Conservation (phyloP, 257 asterid species). For the Linaria vulgaris region DNA sequence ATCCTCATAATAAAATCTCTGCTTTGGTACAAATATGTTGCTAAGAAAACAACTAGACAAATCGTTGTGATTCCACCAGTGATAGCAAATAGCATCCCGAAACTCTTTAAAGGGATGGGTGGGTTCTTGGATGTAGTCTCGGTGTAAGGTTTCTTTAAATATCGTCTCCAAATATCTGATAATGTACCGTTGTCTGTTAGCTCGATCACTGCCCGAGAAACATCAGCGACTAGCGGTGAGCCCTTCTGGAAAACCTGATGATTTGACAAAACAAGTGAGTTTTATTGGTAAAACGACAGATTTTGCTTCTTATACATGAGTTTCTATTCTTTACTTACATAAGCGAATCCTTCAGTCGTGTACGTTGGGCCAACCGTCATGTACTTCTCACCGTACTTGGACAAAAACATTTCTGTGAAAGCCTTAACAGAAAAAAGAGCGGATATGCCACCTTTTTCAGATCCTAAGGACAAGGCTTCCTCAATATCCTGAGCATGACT, state of each 20-base stretch:
- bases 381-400: conserved; percentile 35
- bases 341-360: conserved; percentile 37
- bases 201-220: conserved; percentile 36
- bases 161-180: conserved; percentile 10
- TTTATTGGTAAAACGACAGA: background rate
- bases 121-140: background rate
- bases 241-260: conserved; percentile 38
- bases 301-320: too few species aligned
- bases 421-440: conserved; percentile 34
- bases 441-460: conserved; percentile 36
- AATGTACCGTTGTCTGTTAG: conserved; percentile 26
- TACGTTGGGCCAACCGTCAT: conserved; percentile 29
- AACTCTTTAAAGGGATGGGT: conserved; percentile 24
- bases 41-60: conserved; percentile 28
- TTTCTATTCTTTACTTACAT: conserved; percentile 20
- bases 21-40: conserved; percentile 27
- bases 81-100: conserved; percentile 26
- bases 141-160: conserved; percentile 16
- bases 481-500: conserved; percentile 24
- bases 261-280: background rate
- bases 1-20: conserved; percentile 29
- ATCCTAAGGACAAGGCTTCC: conserved; percentile 34
- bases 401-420: conserved; percentile 26
- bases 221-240: conserved; percentile 42
- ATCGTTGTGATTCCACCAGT: conserved; percentile 32